Conservation (phyloP, 768 basidiomycete genomes). For the Tylopilus rubrobrunneus region DNA sequence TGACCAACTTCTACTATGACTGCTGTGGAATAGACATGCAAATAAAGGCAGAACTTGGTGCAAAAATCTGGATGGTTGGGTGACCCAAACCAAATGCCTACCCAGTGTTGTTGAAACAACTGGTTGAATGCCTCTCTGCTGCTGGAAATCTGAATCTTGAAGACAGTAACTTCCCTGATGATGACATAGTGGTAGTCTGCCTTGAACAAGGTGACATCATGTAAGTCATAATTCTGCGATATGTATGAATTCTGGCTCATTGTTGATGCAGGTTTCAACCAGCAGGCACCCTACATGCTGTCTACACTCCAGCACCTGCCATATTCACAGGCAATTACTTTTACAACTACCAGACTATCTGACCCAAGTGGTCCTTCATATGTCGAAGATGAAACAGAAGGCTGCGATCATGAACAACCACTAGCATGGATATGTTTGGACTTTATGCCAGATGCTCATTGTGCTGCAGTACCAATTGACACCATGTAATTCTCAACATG, state of each 20-base stretch:
- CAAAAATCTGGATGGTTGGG: conserved; percentile 1
- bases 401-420: neutral
- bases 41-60: neutral
- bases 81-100: neutral
- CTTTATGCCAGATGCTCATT: conserved; percentile 1
- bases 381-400: neutral
- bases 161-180: neutral
- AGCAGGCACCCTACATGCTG: neutral
- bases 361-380: neutral
- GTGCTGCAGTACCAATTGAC: neutral
- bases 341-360: neutral
- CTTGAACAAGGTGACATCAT: neutral
- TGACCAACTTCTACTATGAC: neutral
- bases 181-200: neutral
- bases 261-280: conserved; percentile 6
- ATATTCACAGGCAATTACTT: conserved; percentile 1
- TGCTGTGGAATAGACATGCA: neutral
- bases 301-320: neutral
- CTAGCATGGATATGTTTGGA: neutral
- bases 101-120: too few species aligned
- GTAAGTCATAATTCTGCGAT: neutral
- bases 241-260: too few species aligned
- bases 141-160: too few species aligned
- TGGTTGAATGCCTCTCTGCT: too few species aligned
- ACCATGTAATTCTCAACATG: neutral